Conservation (phyloP, 169 alveolate species). For the Plasmodium billcollinsi region DNA sequence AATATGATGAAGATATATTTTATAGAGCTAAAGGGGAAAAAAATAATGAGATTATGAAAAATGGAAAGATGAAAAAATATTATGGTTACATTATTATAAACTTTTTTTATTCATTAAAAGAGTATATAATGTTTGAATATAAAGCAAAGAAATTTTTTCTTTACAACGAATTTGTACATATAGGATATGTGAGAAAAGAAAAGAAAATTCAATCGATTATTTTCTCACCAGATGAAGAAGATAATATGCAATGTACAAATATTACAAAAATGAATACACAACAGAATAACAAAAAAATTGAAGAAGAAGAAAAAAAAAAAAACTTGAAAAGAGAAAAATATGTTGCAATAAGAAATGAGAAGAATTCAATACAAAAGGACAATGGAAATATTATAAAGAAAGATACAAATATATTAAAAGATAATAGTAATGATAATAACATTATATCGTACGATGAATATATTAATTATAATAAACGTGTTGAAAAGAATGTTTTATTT, state of each 20-base stretch:
- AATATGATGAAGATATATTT: conserved; percentile 51
- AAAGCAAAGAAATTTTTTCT: conserved; percentile 33
- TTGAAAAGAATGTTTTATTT: conserved; percentile 33
- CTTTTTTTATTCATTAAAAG: conserved; percentile 57
- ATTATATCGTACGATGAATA: background rate
- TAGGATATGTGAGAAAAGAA: background rate
- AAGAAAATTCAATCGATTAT: background rate
- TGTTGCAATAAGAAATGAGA: background rate
- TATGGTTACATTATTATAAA: conserved; percentile 51
- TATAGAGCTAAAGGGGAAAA: background rate
- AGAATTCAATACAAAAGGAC: background rate
- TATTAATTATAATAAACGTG: background rate
- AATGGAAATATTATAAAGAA: background rate
- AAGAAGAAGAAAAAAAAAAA: background rate
- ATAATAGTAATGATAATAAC: too few relatives aligned
- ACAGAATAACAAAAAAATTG: background rate
- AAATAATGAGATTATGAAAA: background rate
- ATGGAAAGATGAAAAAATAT: conserved; percentile 16
- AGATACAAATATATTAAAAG: too few relatives aligned
- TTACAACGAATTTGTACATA: conserved; percentile 17
- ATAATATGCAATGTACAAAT: background rate
- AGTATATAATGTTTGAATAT: conserved; percentile 37
- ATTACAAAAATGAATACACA: background rate
- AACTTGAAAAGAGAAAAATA: background rate
- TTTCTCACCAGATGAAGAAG: background rate